Percentiles rank a stretch among this genome's conserved stretches.
Conservation (phyloP, 306 rosid species). For the Lathyrus sativus region DNA sequence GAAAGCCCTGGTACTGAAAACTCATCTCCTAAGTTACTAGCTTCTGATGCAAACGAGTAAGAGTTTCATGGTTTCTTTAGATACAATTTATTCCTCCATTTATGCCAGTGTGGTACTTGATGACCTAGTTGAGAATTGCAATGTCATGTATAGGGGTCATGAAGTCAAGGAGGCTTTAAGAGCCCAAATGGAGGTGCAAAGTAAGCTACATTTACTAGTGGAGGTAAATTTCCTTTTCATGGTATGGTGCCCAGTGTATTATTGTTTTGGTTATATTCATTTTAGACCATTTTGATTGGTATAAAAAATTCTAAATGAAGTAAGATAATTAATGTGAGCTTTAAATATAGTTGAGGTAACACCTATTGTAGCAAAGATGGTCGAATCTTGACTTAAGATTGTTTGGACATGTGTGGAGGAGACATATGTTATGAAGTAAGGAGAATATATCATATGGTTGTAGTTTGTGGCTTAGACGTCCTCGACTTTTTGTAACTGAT, state of each 20-base stretch:
- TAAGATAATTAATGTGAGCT: neutral
- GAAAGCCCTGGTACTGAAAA: constrained; percentile 76
- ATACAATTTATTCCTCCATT: constrained; percentile 24
- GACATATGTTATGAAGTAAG: neutral
- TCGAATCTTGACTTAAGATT: neutral
- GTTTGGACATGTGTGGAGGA: neutral
- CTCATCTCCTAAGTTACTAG: constrained; percentile 74
- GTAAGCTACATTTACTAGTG: constrained; percentile 87
- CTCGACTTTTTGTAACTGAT: neutral
- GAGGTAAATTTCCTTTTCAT: constrained; percentile 64
- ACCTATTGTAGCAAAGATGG: neutral
- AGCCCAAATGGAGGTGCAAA: constrained; percentile 96
- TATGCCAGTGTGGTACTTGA: constrained; percentile 31
- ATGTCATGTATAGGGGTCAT: constrained; percentile 65
- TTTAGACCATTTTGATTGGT: constrained; percentile 17
- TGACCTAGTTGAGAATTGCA: constrained; percentile 27
- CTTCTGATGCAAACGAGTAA: constrained; percentile 87
- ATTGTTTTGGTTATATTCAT: constrained; percentile 26
- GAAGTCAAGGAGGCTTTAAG: constrained; percentile 96
- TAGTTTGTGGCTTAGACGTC: neutral
- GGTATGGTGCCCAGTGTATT: neutral
- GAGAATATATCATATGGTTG: neutral
- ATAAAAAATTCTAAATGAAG: neutral
- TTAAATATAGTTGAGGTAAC: neutral
- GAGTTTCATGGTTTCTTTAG: constrained; percentile 45